Conservation (phyloP, 306 rosid genomes). For the Cicer chorassanicum region DNA sequence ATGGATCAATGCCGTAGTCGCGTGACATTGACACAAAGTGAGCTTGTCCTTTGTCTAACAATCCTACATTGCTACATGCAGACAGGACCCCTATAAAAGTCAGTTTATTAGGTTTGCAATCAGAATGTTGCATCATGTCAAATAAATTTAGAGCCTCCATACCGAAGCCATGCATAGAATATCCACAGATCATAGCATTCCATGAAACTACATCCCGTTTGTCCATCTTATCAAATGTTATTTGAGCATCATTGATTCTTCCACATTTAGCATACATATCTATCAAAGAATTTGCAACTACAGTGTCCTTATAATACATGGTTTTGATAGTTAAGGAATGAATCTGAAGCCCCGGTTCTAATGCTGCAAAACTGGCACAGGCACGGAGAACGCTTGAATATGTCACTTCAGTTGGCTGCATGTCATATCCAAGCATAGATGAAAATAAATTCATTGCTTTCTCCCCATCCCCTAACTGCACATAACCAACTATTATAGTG, state of each 20-base stretch:
- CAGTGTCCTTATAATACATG: conserved; percentile 15
- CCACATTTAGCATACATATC: conserved; percentile 24
- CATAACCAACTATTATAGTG: conserved; percentile 15
- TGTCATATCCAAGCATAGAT: conserved; percentile 6
- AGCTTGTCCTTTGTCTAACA: conserved; percentile 2
- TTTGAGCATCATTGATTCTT: background rate
- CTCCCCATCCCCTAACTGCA: conserved; percentile 26
- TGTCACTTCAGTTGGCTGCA: conserved; percentile 17
- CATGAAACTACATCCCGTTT: conserved; percentile 19
- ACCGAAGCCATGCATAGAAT: conserved; percentile 16
- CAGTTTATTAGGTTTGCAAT: conserved; percentile 25
- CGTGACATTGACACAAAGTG: conserved; percentile 10
- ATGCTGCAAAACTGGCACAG: conserved; percentile 13
- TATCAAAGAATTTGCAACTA: conserved; percentile 21
- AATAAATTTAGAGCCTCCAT: conserved; percentile 13
- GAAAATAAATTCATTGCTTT: conserved; percentile 15
- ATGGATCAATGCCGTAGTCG: conserved; percentile 3
- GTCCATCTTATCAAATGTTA: conserved; percentile 17
- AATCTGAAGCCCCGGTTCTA: conserved; percentile 18
- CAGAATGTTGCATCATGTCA: conserved; percentile 4
- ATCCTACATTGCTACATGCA: conserved; percentile 16
- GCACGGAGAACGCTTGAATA: conserved; percentile 21
- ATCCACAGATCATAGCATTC: conserved; percentile 27
- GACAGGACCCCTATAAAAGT: conserved; percentile 14
- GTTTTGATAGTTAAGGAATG: conserved; percentile 15